These are phyloP conservation scores for Craterostigma plantagineum DNA, from an alignment of 257 asterid species.

Conservation along the genomic window DNA sequence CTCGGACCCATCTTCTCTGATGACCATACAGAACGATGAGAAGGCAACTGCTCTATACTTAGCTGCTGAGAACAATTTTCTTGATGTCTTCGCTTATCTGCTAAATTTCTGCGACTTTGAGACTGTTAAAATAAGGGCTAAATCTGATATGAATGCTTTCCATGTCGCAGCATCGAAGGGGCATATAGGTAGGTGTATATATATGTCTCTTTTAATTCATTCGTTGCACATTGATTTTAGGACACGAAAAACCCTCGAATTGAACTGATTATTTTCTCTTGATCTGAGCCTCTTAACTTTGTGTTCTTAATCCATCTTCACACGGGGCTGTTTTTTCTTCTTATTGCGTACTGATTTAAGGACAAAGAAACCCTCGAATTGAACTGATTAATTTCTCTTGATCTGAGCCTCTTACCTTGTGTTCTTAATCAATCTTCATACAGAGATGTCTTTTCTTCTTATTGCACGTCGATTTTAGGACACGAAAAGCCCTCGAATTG, in stretches of 20 bases:
- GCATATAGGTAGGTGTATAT: slow-evolving; percentile 34
- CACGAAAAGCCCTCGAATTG: too few relatives aligned
- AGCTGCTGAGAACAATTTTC: slow-evolving; percentile 54
- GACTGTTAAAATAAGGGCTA: slow-evolving; percentile 43
- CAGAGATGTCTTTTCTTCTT: too few relatives aligned
- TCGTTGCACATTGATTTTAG: not conserved
- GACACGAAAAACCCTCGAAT: too few relatives aligned
- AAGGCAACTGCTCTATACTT: slow-evolving; percentile 67
- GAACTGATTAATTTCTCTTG: too few relatives aligned
- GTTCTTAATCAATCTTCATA: too few relatives aligned
- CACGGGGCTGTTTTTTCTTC: slow-evolving; percentile 1
- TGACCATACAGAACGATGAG: slow-evolving; percentile 60
- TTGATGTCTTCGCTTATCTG: slow-evolving; percentile 33
- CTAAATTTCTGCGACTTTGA: slow-evolving; percentile 51
- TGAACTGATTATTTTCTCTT: too few relatives aligned
- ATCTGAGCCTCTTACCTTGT: too few relatives aligned
- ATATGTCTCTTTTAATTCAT: slow-evolving; percentile 1
- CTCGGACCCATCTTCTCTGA: slow-evolving; percentile 38
- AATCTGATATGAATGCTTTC: slow-evolving; percentile 63
- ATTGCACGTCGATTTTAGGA: too few relatives aligned
- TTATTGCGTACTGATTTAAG: slow-evolving; percentile 2
- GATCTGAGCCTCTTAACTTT: too few relatives aligned
- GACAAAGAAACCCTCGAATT: too few relatives aligned
- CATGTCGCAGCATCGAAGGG: slow-evolving; percentile 82
- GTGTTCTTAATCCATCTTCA: too few relatives aligned